Base-by-base conservation (phyloP, 345 rosid genomes). In the Eucalyptus pauciflora region DNA sequence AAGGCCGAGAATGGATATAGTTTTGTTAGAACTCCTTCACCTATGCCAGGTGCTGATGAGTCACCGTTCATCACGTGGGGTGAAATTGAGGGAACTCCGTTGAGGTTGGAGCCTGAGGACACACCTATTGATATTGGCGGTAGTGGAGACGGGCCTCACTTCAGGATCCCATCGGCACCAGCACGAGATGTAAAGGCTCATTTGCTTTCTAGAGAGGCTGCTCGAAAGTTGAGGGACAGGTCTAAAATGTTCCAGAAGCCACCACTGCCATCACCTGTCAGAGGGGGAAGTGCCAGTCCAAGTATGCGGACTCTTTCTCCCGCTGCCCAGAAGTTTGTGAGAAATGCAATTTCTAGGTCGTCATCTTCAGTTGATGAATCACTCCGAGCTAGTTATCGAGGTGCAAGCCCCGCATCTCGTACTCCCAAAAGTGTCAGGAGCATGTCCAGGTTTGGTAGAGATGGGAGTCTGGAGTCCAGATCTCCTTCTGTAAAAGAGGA, bases 31-130 rank as follows among this genome's bases (percentile, higher is more conserved):
- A 98, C 99, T 14, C 99, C 99, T 18, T 97, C 99, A 46, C 99
- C 99, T 15, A 98, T 98, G 25, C 99, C 99, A 0, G 99, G 99
- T 64, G 96, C 91, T 80, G 99, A 97, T 91, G 99, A 93, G 54
- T 98, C 99, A 0, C 99, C 99, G 1, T 96, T 98, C 92, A 93
- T 98, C 51, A 98, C 99, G 1, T 98, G 99, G 99, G 99, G 99
- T 93, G 99, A 98, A 93, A 97, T 98, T 49, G 99, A 98, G 88
- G 99, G 99, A 85, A 98, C 99, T 1, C 99, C 99, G 7, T 69
- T 98, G 94, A 94, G 99, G 86, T 91, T 98, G 94, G 99, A 97
- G 80, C 86, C 90, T 2, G 99, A 98, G 92, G 99, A 98, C 85
- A 95, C 99, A 5, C 99, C 98, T 17, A 87, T 96, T 49, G 99